These are phyloP conservation scores for Exserohilum rostratum DNA, from an alignment of 2,329 filamentous ascomycete species.

Conservation along the genomic window DNA sequence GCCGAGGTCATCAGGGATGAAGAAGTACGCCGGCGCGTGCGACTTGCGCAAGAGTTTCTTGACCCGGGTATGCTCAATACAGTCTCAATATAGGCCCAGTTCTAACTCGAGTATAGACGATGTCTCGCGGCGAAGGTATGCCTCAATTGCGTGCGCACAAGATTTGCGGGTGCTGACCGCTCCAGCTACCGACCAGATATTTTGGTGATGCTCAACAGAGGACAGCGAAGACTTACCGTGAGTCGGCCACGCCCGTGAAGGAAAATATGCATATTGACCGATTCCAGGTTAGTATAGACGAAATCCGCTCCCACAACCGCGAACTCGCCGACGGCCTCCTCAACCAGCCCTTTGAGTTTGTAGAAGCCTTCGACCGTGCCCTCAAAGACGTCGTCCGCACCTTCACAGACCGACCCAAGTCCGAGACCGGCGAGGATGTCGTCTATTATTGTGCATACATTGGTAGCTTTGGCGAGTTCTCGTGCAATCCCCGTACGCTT, in stretches of 20 bases:
- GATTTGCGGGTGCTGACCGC: slow-evolving; percentile 30
- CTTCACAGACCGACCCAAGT: slow-evolving; percentile 74
- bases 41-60: slow-evolving; percentile 88
- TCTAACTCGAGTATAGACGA: slow-evolving; percentile 55
- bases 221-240: slow-evolving; percentile 63
- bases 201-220: slow-evolving; percentile 72
- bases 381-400: slow-evolving; percentile 87
- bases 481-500: slow-evolving; percentile 92
- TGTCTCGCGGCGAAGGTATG: slow-evolving; percentile 61
- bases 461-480: slow-evolving; percentile 91
- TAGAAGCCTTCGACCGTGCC: slow-evolving; percentile 85
- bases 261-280: slow-evolving; percentile 3
- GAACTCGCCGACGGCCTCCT: slow-evolving; percentile 83
- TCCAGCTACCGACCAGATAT: slow-evolving; percentile 90
- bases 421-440: slow-evolving; percentile 77
- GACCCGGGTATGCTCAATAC: slow-evolving; percentile 74
- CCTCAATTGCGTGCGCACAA: slow-evolving; percentile 15
- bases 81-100: not conserved
- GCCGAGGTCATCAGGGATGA: slow-evolving; percentile 71
- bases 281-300: slow-evolving; percentile 69
- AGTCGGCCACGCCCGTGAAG: slow-evolving; percentile 11
- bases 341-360: slow-evolving; percentile 85
- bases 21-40: slow-evolving; percentile 80
- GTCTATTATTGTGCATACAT: slow-evolving; percentile 96
- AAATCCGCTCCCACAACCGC: slow-evolving; percentile 84